phyloP scores from a whole-genome alignment of 2,329 filamentous ascomycete species.

The Fusarium agapanthi region DNA sequence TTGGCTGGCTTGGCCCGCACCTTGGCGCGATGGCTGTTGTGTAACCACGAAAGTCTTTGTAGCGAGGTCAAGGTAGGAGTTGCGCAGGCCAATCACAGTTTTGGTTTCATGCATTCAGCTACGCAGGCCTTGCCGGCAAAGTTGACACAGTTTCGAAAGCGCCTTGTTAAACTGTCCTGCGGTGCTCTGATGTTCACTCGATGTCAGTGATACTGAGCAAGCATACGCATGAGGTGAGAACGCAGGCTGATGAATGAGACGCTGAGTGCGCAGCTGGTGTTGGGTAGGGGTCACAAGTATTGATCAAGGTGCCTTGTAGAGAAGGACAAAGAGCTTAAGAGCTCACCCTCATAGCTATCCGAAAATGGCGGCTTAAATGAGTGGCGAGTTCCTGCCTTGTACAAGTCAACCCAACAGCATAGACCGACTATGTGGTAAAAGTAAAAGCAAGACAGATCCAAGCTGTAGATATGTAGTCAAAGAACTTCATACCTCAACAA shows the following conservation, averaged over 20 bases:
- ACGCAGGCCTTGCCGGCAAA: slow-evolving; percentile 22
- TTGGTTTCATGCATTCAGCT: slow-evolving; percentile 17
- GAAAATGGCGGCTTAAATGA: neutral
- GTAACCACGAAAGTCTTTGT: slow-evolving; percentile 25
- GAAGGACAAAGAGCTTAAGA: neutral
- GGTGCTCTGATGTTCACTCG: neutral
- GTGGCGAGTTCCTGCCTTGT: neutral
- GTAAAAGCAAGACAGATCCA: slow-evolving; percentile 27
- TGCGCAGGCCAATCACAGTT: slow-evolving; percentile 25
- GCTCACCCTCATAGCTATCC: neutral
- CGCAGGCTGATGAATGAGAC: neutral
- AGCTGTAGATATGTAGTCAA: slow-evolving; percentile 30
- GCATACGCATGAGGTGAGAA: neutral
- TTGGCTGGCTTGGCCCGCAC: slow-evolving; percentile 25
- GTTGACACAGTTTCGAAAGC: slow-evolving; percentile 32
- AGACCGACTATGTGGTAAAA: neutral
- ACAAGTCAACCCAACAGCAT: neutral
- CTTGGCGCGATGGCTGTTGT: slow-evolving; percentile 29
- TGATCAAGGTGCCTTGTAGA: neutral
- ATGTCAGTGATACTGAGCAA: slow-evolving; percentile 29
- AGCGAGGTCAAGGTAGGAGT: slow-evolving; percentile 11
- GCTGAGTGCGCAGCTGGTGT: neutral
- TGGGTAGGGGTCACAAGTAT: neutral
- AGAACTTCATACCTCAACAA: neutral
- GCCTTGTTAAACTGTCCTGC: slow-evolving; percentile 21